Conservation (phyloP, 176 grass and related monocot genomes). For the Carex scoparia region DNA sequence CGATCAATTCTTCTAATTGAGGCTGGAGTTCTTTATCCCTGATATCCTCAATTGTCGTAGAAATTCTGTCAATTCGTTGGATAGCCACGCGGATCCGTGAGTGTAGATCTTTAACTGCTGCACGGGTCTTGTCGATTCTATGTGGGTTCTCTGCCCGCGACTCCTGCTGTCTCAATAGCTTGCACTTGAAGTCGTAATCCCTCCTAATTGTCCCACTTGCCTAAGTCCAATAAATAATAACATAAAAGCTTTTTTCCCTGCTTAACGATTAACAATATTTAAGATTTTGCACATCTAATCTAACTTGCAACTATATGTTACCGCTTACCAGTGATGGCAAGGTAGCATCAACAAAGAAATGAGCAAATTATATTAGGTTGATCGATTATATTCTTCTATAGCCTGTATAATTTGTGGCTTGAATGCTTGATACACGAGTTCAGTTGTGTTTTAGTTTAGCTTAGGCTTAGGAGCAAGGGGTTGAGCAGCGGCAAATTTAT, state of each 20-base stretch:
- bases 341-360: neutral
- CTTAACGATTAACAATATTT: neutral
- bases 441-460: neutral
- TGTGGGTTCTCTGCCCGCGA: constrained; percentile 59
- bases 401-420: neutral
- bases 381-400: neutral
- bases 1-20: constrained; percentile 95
- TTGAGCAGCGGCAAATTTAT: neutral
- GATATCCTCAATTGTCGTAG: constrained; percentile 88
- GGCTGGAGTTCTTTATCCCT: constrained; percentile 99
- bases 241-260: neutral
- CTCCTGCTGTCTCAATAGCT: constrained; percentile 65
- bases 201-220: constrained; percentile 65
- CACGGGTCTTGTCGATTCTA: constrained; percentile 86
- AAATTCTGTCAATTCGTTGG: constrained; percentile 89
- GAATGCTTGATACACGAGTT: neutral
- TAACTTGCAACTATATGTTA: neutral
- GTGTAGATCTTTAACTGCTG: constrained; percentile 81
- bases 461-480: neutral
- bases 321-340: neutral
- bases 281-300: neutral
- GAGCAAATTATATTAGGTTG: neutral
- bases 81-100: constrained; percentile 92
- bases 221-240: constrained; percentile 42
- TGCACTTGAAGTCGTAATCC: constrained; percentile 86